These are phyloP conservation scores for Ogataea pini DNA, from an alignment of 805 yeast genomes.

Conservation along the genomic window DNA sequence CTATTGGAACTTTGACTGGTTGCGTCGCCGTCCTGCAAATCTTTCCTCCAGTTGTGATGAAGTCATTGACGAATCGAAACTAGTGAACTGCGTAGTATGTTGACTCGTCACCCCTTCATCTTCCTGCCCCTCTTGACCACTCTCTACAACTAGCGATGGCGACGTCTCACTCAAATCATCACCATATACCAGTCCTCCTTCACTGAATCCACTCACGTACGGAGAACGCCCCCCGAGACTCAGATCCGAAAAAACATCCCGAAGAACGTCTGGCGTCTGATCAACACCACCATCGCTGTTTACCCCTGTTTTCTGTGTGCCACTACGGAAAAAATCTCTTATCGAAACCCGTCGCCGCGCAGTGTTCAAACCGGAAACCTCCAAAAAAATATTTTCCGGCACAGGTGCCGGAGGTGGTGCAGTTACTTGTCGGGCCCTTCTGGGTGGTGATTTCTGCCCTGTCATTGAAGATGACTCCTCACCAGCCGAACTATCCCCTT, in stretches of 20 bases:
- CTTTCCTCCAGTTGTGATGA: conserved; percentile 6
- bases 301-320: background rate
- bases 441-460: background rate
- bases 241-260: conserved; percentile 1
- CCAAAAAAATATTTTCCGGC: conserved; percentile 3
- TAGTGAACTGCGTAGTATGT: background rate
- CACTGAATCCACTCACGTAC: background rate
- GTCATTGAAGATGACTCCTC: background rate
- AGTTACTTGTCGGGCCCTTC: background rate
- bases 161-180: conserved; percentile 4
- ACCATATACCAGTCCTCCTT: background rate
- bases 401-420: background rate
- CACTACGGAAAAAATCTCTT: conserved; percentile 9
- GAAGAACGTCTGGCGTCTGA: background rate
- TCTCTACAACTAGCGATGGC: conserved; percentile 4
- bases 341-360: conserved; percentile 12
- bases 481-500: background rate
- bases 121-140: background rate
- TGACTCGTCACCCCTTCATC: background rate
- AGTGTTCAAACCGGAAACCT: conserved; percentile 4
- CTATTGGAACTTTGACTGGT: background rate
- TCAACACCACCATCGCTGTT: background rate
- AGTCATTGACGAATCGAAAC: conserved; percentile 3
- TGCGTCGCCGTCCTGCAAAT: background rate
- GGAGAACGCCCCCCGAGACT: background rate